Evolutionary conservation across 2,329 filamentous ascomycete species (phyloP), one percentile per base, ranked within the genome.

Genomic region (Aspergillus melleus): DNA sequence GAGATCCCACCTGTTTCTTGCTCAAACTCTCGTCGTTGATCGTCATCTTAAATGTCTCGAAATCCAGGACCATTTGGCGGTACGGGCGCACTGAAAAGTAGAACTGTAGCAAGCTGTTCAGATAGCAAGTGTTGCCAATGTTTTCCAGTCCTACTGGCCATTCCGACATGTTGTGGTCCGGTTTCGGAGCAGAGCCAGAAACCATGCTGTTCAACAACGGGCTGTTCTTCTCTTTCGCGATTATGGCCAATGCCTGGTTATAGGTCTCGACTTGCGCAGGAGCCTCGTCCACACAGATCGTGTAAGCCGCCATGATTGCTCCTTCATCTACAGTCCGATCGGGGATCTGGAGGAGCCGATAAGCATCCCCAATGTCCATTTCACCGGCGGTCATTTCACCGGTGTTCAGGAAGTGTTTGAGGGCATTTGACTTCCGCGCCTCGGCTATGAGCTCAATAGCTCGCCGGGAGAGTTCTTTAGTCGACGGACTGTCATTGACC

Each of bases 121-220:
- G 83, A 70, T 99, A 99, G 74, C 95, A 99, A 0, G 96, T 99
- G 70, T 99, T 99, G 60, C 95, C 93, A 59, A 98, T 96, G 68
- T 98, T 99, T 64, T 88, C 85, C 6, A 98, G 83, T 0, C 95
- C 95, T 22, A 96, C 90, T 0, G 95, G 95, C 74, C 91, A 87
- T 30, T 85, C 80, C 51, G 77, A 74, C 60, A 68, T 71, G 42
- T 76, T 70, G 52, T 72, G 69, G 63, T 72, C 69, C 20, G 71
- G 61, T 44, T 74, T 70, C 3, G 61, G 61, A 16, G 63, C 67
- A 42, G 70, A 66, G 1, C 72, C 72, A n/a, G 71, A 68, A 19
- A 76, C 70, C 65, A 73, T 70, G 36, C 67, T 72, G 46, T 66
- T 71, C 36, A 79, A 66, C 30, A 74, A 52, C 12, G 71, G 55